Conservation (phyloP, 2,329 filamentous ascomycete species). For the Dendryphion nanum region DNA sequence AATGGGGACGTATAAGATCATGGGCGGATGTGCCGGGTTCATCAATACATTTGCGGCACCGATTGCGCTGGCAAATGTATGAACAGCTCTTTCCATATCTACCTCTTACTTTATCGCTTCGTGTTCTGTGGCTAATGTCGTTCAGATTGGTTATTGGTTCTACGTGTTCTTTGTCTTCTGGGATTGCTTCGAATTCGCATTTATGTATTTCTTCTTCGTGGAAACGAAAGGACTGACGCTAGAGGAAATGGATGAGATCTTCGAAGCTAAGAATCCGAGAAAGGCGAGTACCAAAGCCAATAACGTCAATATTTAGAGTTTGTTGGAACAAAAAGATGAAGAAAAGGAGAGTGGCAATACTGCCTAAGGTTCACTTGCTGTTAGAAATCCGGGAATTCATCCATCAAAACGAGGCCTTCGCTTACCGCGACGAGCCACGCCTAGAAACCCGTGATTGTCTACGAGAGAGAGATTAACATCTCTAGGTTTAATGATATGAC, state of each 20-base stretch:
- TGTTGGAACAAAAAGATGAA: conserved; percentile 9
- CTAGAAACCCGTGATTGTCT: no score
- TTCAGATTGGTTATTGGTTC: conserved; percentile 26
- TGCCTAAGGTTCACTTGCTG: no score
- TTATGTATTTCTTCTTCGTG: conserved; percentile 26
- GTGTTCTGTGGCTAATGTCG: no score
- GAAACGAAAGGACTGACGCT: conserved; percentile 24
- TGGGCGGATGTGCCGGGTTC: conserved; percentile 16
- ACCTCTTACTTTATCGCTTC: no score
- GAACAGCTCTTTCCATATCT: no score
- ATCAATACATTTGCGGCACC: conserved; percentile 21
- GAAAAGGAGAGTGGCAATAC: no score
- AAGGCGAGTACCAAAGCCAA: conserved; percentile 21
- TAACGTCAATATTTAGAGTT: conserved; percentile 15
- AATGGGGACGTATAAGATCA: conserved; percentile 20
- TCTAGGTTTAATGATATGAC: no score
- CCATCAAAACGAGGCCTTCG: no score
- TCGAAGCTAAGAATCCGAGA: conserved; percentile 22
- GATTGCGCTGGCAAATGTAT: conserved; percentile 50
- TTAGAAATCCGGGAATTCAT: no score
- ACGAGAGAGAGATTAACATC: no score
- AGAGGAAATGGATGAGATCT: conserved; percentile 22
- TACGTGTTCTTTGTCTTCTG: conserved; percentile 27
- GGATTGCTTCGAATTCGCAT: conserved; percentile 20
- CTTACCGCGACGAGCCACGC: no score